A percentile compares a stretch with the other conserved stretches of the same genome.
Evolutionary conservation across 352 stramenopile species (phyloP).

Genomic region (Phytophthora brassicae): DNA sequence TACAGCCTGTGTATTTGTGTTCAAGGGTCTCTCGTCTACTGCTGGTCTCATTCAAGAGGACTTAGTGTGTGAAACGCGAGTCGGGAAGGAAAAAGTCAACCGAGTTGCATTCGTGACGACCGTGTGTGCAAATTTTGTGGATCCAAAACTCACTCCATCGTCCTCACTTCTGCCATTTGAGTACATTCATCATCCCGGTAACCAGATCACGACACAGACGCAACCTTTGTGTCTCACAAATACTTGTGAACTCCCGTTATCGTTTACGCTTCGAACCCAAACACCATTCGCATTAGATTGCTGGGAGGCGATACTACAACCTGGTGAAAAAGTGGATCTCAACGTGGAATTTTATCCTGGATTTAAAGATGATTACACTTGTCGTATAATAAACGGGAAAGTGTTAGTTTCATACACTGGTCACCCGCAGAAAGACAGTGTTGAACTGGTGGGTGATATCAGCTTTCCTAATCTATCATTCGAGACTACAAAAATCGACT

Average conservation of each 20-base stretch:
- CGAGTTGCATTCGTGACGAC: conserved; percentile 89
- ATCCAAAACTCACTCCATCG: conserved; percentile 86
- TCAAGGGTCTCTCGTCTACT: conserved; percentile 78
- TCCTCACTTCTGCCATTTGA: conserved; percentile 72
- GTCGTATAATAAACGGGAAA: conserved; percentile 85
- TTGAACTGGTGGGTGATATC: conserved; percentile 91
- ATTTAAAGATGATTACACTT: conserved; percentile 91
- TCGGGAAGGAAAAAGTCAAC: conserved; percentile 91
- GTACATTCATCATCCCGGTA: conserved; percentile 85
- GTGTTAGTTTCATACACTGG: conserved; percentile 83
- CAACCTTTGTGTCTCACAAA: conserved; percentile 89
- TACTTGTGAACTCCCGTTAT: conserved; percentile 83
- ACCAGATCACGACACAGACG: conserved; percentile 61
- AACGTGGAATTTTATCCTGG: conserved; percentile 94
- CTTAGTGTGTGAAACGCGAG: conserved; percentile 89
- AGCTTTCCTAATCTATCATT: conserved; percentile 95
- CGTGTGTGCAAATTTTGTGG: conserved; percentile 89
- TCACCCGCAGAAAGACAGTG: conserved; percentile 90
- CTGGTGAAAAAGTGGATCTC: conserved; percentile 74
- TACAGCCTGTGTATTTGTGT: conserved; percentile 93
- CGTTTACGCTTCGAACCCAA: conserved; percentile 89
- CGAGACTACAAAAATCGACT: conserved; percentile 89
- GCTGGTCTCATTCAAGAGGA: conserved; percentile 77
- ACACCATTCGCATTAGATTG: conserved; percentile 92
- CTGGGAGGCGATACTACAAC: conserved; percentile 87